Evolutionary conservation across 495 filamentous ascomycete species (phyloP), one percentile per base, ranked within the genome.

Genomic region (Penicillium silybi): DNA sequence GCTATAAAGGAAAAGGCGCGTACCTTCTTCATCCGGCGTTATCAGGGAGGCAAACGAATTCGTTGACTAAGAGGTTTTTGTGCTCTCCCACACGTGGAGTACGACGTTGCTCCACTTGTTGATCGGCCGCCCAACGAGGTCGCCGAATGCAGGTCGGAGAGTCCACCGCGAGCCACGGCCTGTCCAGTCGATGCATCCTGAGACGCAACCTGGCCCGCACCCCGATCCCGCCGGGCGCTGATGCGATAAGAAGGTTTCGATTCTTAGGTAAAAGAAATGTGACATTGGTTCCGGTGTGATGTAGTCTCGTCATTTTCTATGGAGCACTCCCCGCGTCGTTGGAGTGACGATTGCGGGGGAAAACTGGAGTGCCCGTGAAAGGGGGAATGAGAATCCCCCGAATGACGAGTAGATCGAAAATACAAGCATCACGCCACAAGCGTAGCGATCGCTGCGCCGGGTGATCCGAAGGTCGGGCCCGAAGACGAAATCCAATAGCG

Each of bases 11-110:
- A 43, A 51, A 49, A 46, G 27, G 40, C 41, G 13, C 10, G 6
- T n/a, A 39, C 37, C n/a, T 39, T 25, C 39, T 52, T 44, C 52
- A 59, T 57, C 48, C 56, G 57, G 58, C 58, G 47, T 51, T 63
- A 57, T 51, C 52, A 44, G 17, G 6, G 34, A 48, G 43, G 54
- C 46, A 48, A 54, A 53, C 38, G 37, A 40, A 44, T 48, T 38
- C 54, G 22, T 27, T 58, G 44, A 57, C 55, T 52, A 58, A 54
- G 19, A 18, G 42, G 16, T 6, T 20, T 18, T 44, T 52, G 37
- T 35, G 48, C 52, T n/a, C 34, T 52, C 48, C 59, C 42, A 60
- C 59, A 63, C 62, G 62, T 65, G 62, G 62, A 65, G 62, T 65
- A 52, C 62, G 52, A 65, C 59, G 54, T 57, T 60, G 50, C 40